Conservation (phyloP, 2,329 filamentous ascomycete species). For the Dactylonectria estremocensis region DNA sequence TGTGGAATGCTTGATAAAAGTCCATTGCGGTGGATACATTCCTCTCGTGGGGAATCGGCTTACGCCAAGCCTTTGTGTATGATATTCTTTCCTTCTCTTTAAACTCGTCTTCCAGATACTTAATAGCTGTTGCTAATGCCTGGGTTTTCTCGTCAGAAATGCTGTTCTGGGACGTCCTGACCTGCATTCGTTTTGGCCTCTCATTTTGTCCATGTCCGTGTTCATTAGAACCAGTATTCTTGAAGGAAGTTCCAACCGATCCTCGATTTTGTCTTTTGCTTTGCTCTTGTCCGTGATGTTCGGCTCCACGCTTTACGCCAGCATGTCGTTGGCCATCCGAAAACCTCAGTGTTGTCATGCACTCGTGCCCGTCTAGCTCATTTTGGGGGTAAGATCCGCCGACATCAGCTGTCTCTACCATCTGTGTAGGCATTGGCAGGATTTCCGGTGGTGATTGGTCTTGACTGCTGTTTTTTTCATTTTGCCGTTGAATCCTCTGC, state of each 20-base stretch:
- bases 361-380: not conserved
- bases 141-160: not conserved
- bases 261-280: slow-evolving; percentile 12
- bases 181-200: too few relatives aligned
- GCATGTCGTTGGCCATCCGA: not conserved
- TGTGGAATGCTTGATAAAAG: slow-evolving; percentile 14
- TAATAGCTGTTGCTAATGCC: not conserved
- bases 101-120: slow-evolving; percentile 8
- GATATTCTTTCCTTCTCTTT: not conserved
- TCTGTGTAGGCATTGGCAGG: too few relatives aligned
- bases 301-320: not conserved
- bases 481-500: too few relatives aligned
- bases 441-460: too few relatives aligned
- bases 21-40: slow-evolving; percentile 9
- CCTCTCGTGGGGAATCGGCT: slow-evolving; percentile 12
- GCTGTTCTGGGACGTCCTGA: not conserved
- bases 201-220: too few relatives aligned
- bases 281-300: slow-evolving; percentile 10
- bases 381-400: not conserved
- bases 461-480: not conserved
- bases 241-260: not conserved
- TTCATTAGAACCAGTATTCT: too few relatives aligned
- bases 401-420: too few relatives aligned
- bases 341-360: not conserved
- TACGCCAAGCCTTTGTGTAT: not conserved